Conservation (phyloP, 2,329 filamentous ascomycete genomes). For the Thermothelomyces thermophilus region DNA sequence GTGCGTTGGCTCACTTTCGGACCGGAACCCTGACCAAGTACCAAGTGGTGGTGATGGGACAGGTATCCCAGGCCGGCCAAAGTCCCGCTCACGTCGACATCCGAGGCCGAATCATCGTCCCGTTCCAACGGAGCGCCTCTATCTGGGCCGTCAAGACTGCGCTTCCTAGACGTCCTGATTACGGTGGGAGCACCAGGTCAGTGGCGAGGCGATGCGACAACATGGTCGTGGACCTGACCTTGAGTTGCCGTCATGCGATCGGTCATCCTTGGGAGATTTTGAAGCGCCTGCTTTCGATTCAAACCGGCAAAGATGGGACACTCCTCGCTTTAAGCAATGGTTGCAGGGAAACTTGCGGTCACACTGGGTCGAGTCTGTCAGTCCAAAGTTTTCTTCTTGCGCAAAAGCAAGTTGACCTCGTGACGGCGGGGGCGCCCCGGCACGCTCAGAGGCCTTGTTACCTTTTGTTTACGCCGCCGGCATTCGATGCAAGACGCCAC, state of each 20-base stretch:
- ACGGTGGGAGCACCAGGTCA: conserved; percentile 3
- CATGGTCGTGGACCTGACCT: conserved; percentile 4
- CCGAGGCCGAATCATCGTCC: conserved; percentile 14
- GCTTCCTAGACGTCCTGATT: conserved; percentile 23
- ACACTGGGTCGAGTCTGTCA: conserved; percentile 32
- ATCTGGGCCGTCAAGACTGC: conserved; percentile 19
- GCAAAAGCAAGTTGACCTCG: not conserved
- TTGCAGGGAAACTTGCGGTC: conserved; percentile 46
- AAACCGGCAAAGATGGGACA: conserved; percentile 44
- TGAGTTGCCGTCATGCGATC: conserved; percentile 14
- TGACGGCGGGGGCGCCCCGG: not conserved
- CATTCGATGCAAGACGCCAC: conserved; percentile 39
- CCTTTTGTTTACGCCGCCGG: conserved; percentile 46
- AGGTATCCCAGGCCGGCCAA: conserved; percentile 24
- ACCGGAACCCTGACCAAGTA: conserved; percentile 20
- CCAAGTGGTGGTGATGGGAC: conserved; percentile 22
- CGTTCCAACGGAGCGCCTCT: conserved; percentile 5
- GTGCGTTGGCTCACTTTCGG: conserved; percentile 16
- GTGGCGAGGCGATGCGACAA: not conserved
- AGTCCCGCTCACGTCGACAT: conserved; percentile 17
- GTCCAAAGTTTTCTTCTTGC: not conserved
- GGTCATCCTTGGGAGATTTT: conserved; percentile 28
- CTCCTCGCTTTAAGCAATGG: conserved; percentile 41
- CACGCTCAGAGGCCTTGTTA: conserved; percentile 8
- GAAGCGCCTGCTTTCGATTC: conserved; percentile 12